A percentile compares a stretch with the other conserved stretches of the same genome.
Conservation (phyloP, 495 filamentous ascomycete genomes). For the Hyaloscypha finlandica region DNA sequence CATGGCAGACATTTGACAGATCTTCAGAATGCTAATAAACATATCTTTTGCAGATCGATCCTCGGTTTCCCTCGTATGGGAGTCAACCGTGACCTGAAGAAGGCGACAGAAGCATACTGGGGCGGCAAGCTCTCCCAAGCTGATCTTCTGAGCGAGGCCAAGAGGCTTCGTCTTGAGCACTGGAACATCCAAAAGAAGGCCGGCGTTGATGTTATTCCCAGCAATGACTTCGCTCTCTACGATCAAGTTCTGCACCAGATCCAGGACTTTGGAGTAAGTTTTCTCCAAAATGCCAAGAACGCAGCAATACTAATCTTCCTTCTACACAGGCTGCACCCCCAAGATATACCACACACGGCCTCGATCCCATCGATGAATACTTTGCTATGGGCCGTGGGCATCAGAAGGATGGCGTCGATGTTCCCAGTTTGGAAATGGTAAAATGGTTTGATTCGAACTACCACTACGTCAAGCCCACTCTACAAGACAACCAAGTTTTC, state of each 20-base stretch:
- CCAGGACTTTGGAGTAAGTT: conserved; percentile 91
- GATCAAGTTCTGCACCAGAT: conserved; percentile 99
- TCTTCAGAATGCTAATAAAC: conserved; percentile 32
- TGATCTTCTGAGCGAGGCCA: conserved; percentile 88
- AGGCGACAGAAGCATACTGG: conserved; percentile 98
- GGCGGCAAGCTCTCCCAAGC: conserved; percentile 86
- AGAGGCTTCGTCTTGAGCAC: conserved; percentile 92
- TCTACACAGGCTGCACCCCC: conserved; percentile 74
- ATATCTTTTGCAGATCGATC: conserved; percentile 52
- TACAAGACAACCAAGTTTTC: conserved; percentile 95
- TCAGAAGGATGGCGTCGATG: conserved; percentile 90
- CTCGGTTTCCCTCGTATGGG: conserved; percentile 95
- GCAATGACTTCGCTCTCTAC: conserved; percentile 99
- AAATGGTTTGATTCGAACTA: conserved; percentile 99
- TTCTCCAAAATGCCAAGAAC: neutral
- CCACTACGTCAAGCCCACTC: conserved; percentile 99
- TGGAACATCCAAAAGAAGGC: conserved; percentile 99
- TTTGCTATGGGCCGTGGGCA: conserved; percentile 99
- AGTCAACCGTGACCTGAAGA: conserved; percentile 97
- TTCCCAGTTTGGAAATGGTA: conserved; percentile 96
- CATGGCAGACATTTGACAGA: conserved; percentile 1
- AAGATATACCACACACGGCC: conserved; percentile 82
- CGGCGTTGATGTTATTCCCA: conserved; percentile 94
- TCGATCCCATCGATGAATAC: conserved; percentile 90
- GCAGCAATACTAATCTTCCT: conserved; percentile 21